A percentile compares a stretch with the other conserved stretches of the same genome.
Evolutionary conservation across 2,329 filamentous ascomycete genomes (phyloP).

Genomic region (Pseudogymnoascus sp.): DNA sequence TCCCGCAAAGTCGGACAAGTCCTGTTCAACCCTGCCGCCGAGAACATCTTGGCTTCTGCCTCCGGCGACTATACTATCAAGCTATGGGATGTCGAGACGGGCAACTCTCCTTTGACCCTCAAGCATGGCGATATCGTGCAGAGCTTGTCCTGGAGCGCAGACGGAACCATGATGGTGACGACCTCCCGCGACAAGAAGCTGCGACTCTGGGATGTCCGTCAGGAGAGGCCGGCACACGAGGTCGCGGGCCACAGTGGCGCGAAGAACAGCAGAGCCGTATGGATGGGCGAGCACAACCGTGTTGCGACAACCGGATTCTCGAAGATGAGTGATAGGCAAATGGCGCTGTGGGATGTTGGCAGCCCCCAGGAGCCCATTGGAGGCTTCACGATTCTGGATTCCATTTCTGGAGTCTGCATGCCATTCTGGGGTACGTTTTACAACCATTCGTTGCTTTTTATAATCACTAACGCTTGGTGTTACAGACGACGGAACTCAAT

Average conservation of each 20-base stretch:
- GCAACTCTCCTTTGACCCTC: conserved; percentile 65
- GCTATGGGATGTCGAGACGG: conserved; percentile 86
- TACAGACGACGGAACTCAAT: conserved; percentile 80
- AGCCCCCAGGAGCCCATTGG: conserved; percentile 73
- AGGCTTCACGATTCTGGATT: conserved; percentile 84
- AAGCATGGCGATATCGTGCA: conserved; percentile 91
- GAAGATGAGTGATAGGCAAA: conserved; percentile 93
- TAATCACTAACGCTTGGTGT: conserved; percentile 20
- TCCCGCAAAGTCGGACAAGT: conserved; percentile 97
- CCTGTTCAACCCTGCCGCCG: conserved; percentile 92
- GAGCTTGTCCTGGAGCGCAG: conserved; percentile 90
- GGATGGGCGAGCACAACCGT: conserved; percentile 95
- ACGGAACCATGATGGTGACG: conserved; percentile 78
- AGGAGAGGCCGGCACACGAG: conserved; percentile 82
- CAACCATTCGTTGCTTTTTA: background rate
- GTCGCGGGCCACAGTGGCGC: conserved; percentile 80
- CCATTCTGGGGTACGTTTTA: conserved; percentile 77
- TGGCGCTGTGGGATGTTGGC: conserved; percentile 91
- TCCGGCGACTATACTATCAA: conserved; percentile 94
- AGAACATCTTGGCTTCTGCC: conserved; percentile 89
- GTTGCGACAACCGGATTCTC: conserved; percentile 97
- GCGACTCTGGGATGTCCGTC: conserved; percentile 92
- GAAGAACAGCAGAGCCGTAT: conserved; percentile 95
- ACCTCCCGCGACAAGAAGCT: conserved; percentile 98
- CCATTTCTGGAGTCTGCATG: conserved; percentile 97